Evolutionary conservation across 2,329 filamentous ascomycete species (phyloP).

Genomic region (Colletotrichum sp.): DNA sequence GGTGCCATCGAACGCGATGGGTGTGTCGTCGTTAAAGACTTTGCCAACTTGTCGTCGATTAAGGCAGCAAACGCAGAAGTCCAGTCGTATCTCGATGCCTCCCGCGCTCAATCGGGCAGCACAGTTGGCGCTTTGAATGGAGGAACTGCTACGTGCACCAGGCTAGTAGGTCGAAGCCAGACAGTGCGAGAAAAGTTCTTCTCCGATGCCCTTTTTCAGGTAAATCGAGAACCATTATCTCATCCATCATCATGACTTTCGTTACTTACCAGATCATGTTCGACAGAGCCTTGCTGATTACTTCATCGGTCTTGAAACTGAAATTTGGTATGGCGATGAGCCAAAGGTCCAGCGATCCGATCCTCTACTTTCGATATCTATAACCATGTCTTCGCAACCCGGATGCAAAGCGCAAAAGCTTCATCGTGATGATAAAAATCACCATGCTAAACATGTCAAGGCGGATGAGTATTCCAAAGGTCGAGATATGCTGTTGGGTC

Average conservation of each 20-base stretch:
- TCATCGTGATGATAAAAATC: constrained; percentile 43
- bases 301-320: constrained; percentile 38
- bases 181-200: constrained; percentile 41
- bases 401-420: constrained; percentile 35
- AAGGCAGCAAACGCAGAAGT: background rate
- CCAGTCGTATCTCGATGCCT: constrained; percentile 17
- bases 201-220: constrained; percentile 33
- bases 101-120: constrained; percentile 20
- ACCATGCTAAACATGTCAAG: constrained; percentile 35
- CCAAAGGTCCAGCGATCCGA: constrained; percentile 34
- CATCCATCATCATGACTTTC: background rate
- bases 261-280: background rate
- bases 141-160: constrained; percentile 38
- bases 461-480: constrained; percentile 27
- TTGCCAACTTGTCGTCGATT: background rate
- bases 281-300: constrained; percentile 28
- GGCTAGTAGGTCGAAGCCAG: constrained; percentile 35
- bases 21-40: background rate
- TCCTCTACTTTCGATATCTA: constrained; percentile 39
- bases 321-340: constrained; percentile 34
- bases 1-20: background rate
- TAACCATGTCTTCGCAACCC: constrained; percentile 38
- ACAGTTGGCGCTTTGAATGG: constrained; percentile 30
- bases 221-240: background rate
- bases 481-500: constrained; percentile 38